Base-by-base conservation (phyloP, 352 stramenopile species). In the Phytophthora kernoviae region DNA sequence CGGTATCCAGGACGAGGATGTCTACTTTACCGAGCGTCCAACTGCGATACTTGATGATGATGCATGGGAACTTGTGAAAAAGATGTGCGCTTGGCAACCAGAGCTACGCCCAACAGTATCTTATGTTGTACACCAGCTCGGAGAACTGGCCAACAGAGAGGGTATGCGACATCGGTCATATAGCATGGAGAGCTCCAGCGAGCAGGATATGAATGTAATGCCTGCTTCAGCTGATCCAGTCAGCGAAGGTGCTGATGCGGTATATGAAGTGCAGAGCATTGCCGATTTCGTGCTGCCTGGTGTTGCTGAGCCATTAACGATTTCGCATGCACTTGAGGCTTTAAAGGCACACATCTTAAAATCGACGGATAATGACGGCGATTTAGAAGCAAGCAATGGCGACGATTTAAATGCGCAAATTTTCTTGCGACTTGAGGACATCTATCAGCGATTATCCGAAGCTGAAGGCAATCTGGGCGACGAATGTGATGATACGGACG, bases 101-200 rank as follows among this genome's bases (percentile, higher is more conserved):
- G 24, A 54, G 9, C 9, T 58, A 4, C 67, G 67, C 1, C 56
- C 57, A 26, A 1, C 52, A 18, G 62, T 75, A 39, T 65, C 67
- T 8, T 65, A 63, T 12, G 62, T 71, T 2, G 67, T 72, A 4
- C 62, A 63, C 34, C 53, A 75, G 41, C 62, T 75, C 9, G 33
- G 56, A 34, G 15, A 57, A n/a, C 11, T 65, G 32, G 54, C 30
- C 32, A 49, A 32, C 10, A 62, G 33, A 51, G 43, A 53, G 10
- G 36, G 27, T 27, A 0, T 17, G 15, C 18, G 18, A 5, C 7
- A 6, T 44, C 32, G 32, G 5, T 20, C 34, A 0, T 2, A 36
- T 5, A 51, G 18, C 4, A 58, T 50, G 8, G 42, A 33, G 27
- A 26, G 12, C 12, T 52, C 18, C n/a, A 39, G 14, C 17, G 39